Base-by-base conservation (phyloP, 768 basidiomycete genomes). In the Atractiella rhizophila region DNA sequence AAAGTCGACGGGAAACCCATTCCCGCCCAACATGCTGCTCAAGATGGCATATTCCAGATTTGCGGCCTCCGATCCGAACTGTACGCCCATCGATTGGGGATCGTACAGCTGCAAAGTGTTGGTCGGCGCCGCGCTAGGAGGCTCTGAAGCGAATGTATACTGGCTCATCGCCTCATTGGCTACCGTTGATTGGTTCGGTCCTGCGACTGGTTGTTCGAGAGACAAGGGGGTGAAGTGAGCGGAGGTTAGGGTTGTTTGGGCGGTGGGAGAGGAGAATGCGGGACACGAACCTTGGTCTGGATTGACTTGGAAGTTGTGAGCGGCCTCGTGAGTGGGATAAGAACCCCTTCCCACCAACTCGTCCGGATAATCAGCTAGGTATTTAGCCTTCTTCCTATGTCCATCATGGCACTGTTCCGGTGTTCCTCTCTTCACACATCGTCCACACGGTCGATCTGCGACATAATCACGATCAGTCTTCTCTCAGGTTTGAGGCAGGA, bases 351-450 rank as follows among this genome's bases (percentile, higher is more conserved):
- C 2, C 4, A 12, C 20, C 35, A 49, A 59, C 42, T 86, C 73
- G 57, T 96, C 86, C 34, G 80, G 78, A 30, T 86, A 81, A 57
- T 88, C 82, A 42, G 88, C 64, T 13, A 98, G 69, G 59, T 96
- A 98, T 55, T 96, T 94, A 9, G 91, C 88, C 61, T 94, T 94
- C 62, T 98, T 98, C 53, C 91, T 71, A 48, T 78, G 76, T 2
- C 91, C 91, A 55, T 98, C 91, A 15, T 77, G 74, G 54, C 91
- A 98, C 40, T 71, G 74, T 39, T 70, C 69, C 1, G 73, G 76
- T 51, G 86, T 76, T 20, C 83, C 83, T 43, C 86, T 82, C 63
- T 88, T 94, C 38, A 83, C 66, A 55, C 91, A 98, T 30, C 91
- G 72, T 49, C 81, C 79, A 62, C 91, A 98, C 21, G 91, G 91